A percentile compares a stretch with the other conserved stretches of the same genome.
Conservation (phyloP, 2,329 filamentous ascomycete genomes). For the Beauveria bassiana region DNA sequence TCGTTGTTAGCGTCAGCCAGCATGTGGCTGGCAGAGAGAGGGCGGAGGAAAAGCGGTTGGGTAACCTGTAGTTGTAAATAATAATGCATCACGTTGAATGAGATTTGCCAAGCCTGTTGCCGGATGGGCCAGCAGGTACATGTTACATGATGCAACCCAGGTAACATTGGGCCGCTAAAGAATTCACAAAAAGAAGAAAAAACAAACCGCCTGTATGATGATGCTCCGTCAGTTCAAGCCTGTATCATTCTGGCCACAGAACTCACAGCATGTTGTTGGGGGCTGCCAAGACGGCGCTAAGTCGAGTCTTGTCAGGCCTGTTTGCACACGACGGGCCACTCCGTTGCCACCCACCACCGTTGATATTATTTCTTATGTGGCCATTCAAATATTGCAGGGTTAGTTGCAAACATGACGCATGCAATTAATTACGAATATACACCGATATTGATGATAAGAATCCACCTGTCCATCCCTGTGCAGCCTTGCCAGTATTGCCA, state of each 20-base stretch:
- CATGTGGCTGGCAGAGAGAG: background rate
- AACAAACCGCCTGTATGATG: too few species aligned
- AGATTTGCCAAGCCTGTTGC: background rate
- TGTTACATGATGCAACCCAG: background rate
- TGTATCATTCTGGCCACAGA: too few species aligned
- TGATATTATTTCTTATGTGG: background rate
- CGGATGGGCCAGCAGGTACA: background rate
- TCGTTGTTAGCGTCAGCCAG: background rate
- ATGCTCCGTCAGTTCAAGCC: too few species aligned
- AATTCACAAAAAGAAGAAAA: too few species aligned
- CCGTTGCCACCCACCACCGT: background rate
- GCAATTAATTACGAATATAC: too few species aligned
- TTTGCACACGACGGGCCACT: background rate
- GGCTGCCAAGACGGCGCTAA: slow-evolving; percentile 9
- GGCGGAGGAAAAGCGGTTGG: too few species aligned
- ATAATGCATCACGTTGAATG: background rate
- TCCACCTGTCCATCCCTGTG: too few species aligned
- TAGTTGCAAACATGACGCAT: too few species aligned
- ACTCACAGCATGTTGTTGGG: background rate
- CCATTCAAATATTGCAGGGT: too few species aligned
- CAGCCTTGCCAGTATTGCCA: too few species aligned
- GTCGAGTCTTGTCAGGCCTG: background rate
- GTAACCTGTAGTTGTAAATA: too few species aligned
- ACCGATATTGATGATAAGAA: too few species aligned
- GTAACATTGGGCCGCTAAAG: background rate